Percentiles rank a stretch among this genome's conserved stretches.
Evolutionary conservation across 495 filamentous ascomycete genomes (phyloP).

Genomic region (Tuber melanosporum): DNA sequence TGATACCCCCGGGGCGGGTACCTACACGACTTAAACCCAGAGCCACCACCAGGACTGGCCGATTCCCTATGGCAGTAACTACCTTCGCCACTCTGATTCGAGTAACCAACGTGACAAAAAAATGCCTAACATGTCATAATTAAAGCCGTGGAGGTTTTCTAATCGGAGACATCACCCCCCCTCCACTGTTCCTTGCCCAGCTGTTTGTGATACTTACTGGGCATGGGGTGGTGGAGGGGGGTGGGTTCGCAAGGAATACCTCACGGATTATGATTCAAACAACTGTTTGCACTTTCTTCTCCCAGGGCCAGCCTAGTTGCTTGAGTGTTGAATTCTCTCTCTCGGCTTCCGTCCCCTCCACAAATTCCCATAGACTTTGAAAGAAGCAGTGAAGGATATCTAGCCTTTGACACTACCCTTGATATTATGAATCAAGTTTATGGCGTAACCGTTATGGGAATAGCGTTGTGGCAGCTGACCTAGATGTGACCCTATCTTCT

Average conservation of each 20-base stretch:
- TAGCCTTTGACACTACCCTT: neutral
- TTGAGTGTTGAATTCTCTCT: neutral
- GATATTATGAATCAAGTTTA: neutral
- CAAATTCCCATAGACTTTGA: neutral
- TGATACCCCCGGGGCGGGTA: too few species aligned
- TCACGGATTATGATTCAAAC: neutral
- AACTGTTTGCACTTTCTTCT: neutral
- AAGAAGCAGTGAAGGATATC: neutral
- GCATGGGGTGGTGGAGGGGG: neutral
- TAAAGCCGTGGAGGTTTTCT: neutral
- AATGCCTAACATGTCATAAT: neutral
- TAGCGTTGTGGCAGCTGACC: neutral
- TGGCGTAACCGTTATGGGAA: neutral
- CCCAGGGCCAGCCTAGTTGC: neutral
- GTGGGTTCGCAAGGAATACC: neutral
- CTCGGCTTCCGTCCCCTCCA: neutral
- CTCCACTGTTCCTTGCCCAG: neutral
- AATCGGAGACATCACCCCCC: neutral
- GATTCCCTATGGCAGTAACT: neutral
- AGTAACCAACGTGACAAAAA: neutral
- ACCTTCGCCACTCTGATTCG: neutral
- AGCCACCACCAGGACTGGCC: too few species aligned
- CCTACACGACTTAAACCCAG: too few species aligned
- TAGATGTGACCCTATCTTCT: neutral
- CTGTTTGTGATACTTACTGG: neutral